Percentiles rank a stretch among this genome's conserved stretches.
These are phyloP conservation scores for Cadophora luteo-olivacea DNA, from an alignment of 2,329 filamentous ascomycete species.

Conservation along the genomic window DNA sequence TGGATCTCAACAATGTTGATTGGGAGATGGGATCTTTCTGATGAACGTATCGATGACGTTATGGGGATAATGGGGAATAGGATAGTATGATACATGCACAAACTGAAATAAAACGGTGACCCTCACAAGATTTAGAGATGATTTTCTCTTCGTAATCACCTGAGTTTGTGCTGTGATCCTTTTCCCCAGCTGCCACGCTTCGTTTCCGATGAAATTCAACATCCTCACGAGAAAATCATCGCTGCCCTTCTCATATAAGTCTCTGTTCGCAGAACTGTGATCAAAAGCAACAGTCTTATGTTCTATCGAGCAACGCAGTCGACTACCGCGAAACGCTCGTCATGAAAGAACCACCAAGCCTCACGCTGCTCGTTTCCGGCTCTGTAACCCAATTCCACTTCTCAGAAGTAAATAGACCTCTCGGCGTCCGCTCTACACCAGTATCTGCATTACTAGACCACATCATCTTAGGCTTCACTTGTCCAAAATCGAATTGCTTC, in stretches of 20 bases:
- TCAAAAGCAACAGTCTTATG: neutral
- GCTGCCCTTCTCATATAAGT: neutral
- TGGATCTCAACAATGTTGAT: neutral
- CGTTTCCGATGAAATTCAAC: neutral
- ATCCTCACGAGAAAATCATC: neutral
- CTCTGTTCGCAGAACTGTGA: neutral
- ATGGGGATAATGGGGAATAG: neutral
- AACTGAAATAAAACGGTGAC: slow-evolving; percentile 3
- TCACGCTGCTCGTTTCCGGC: slow-evolving; percentile 21
- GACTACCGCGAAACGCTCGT: slow-evolving; percentile 9
- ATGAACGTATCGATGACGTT: neutral
- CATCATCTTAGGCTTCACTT: slow-evolving; percentile 57
- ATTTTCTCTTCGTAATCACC: neutral
- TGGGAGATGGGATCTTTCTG: neutral
- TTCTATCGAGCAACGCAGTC: neutral
- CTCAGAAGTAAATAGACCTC: slow-evolving; percentile 60
- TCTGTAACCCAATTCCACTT: slow-evolving; percentile 62
- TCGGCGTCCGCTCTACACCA: slow-evolving; percentile 58
- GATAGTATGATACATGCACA: neutral
- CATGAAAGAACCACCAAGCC: slow-evolving; percentile 20
- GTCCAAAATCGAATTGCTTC: slow-evolving; percentile 50
- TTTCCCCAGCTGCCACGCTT: neutral
- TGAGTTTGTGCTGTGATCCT: neutral
- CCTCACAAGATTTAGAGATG: neutral
- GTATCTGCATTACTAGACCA: slow-evolving; percentile 57